Evolutionary conservation across 164 flowering plant species (phyloP).

Genomic region (Taxillus chinensis): DNA sequence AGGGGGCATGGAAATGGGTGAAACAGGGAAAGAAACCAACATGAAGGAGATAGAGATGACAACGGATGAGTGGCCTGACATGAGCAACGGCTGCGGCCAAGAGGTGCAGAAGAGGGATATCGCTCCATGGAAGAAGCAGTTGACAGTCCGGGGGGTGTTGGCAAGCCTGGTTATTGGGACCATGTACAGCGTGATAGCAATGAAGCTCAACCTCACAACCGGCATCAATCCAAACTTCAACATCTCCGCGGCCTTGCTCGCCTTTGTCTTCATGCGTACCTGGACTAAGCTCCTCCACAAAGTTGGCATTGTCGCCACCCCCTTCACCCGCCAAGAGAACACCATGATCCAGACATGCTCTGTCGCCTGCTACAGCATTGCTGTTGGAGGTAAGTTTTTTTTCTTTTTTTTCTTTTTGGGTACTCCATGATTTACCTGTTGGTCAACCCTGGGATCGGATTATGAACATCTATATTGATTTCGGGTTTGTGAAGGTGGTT

Average conservation of each 20-base stretch:
- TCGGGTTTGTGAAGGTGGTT: constrained; percentile 49
- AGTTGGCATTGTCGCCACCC: constrained; percentile 38
- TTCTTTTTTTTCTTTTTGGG: neutral
- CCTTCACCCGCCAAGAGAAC: constrained; percentile 87
- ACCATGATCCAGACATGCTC: constrained; percentile 90
- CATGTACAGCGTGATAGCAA: constrained; percentile 64
- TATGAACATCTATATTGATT: neutral
- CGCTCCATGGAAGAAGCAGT: constrained; percentile 73
- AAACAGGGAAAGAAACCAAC: no score
- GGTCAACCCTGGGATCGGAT: no score
- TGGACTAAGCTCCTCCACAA: constrained; percentile 65
- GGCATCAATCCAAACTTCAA: constrained; percentile 80
- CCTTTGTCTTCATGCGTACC: constrained; percentile 51
- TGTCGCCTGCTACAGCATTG: constrained; percentile 84
- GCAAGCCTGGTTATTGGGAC: constrained; percentile 64
- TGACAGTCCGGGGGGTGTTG: constrained; percentile 60
- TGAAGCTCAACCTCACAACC: constrained; percentile 82
- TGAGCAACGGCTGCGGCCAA: no score
- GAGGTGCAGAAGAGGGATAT: constrained; percentile 15
- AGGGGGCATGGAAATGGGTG: no score
- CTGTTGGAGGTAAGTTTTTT: constrained; percentile 55
- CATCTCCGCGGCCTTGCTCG: constrained; percentile 88
- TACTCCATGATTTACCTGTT: neutral
- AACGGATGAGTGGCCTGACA: no score
- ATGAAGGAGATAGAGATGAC: no score